A percentile compares a stretch with the other conserved stretches of the same genome.
Conservation (phyloP, 2,329 filamentous ascomycete genomes). For the Cercospora sesami region DNA sequence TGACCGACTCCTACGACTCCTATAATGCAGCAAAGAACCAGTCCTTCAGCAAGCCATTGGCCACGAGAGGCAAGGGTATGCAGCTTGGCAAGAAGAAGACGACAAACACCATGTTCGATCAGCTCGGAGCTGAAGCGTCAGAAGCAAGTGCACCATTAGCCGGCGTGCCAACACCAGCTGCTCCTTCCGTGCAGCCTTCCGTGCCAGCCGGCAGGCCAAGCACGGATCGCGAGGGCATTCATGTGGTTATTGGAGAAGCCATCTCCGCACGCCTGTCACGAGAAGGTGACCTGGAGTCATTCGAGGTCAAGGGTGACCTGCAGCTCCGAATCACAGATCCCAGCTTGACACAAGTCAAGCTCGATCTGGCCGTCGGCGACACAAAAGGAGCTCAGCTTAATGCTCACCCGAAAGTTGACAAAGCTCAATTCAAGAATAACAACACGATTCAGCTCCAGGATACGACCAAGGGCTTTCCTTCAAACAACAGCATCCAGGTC, state of each 20-base stretch:
- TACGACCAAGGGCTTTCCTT: constrained; percentile 80
- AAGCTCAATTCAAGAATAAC: constrained; percentile 75
- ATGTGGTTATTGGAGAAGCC: constrained; percentile 83
- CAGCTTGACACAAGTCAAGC: constrained; percentile 85
- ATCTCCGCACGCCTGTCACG: constrained; percentile 85
- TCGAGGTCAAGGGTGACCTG: constrained; percentile 88
- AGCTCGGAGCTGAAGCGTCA: constrained; percentile 84
- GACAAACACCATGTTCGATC: constrained; percentile 95
- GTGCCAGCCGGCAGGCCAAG: constrained; percentile 61
- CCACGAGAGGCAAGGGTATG: constrained; percentile 94
- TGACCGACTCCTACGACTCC: constrained; percentile 81
- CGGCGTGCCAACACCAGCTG: constrained; percentile 49
- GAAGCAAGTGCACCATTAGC: constrained; percentile 73
- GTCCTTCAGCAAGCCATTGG: constrained; percentile 70
- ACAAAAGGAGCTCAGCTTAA: constrained; percentile 87
- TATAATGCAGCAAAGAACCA: constrained; percentile 99
- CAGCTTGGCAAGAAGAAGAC: constrained; percentile 99
- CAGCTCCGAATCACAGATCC: constrained; percentile 87
- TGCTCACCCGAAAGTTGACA: constrained; percentile 96
- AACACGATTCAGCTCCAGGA: constrained; percentile 91
- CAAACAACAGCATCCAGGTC: constrained; percentile 90
- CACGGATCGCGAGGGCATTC: constrained; percentile 78
- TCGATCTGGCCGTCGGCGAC: constrained; percentile 72
- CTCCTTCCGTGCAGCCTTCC: constrained; percentile 50
- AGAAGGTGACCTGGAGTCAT: constrained; percentile 81